Evolutionary conservation across 1,284 basidiomycete species (phyloP).

Genomic region (Tylopilus sp.): DNA sequence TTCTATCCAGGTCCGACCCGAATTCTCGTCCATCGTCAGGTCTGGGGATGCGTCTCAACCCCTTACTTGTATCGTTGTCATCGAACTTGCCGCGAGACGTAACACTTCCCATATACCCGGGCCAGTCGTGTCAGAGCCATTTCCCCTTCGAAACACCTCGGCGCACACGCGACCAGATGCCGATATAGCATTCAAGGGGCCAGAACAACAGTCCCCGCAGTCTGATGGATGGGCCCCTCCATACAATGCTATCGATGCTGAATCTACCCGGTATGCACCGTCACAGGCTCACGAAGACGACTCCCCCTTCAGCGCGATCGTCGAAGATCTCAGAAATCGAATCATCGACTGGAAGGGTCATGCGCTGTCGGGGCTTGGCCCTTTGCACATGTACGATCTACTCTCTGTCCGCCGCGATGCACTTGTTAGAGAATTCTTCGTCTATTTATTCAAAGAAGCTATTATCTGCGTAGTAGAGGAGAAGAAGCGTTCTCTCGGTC

Average conservation of each 20-base stretch:
- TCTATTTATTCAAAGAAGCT: conserved; percentile 95
- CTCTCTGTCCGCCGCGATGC: conserved; percentile 84
- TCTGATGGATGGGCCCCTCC: conserved; percentile 34
- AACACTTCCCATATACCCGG: conserved; percentile 53
- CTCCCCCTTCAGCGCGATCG: conserved; percentile 74
- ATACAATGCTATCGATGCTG: conserved; percentile 21
- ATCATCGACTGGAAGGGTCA: conserved; percentile 95
- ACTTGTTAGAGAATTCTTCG: conserved; percentile 86
- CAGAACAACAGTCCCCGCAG: conserved; percentile 30
- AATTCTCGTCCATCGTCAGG: conserved; percentile 79
- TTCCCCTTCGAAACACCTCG: conserved; percentile 32
- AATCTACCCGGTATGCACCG: conserved; percentile 25
- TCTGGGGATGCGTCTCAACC: conserved; percentile 71
- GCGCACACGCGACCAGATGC: conserved; percentile 34
- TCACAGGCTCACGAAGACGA: conserved; percentile 45
- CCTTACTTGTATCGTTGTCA: conserved; percentile 84
- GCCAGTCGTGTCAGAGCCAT: conserved; percentile 49
- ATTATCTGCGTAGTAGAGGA: conserved; percentile 96
- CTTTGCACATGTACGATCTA: conserved; percentile 87
- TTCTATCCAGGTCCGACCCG: conserved; percentile 83
- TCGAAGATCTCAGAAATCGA: conserved; percentile 81
- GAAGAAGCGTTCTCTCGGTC: conserved; percentile 74
- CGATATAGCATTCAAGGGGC: conserved; percentile 18
- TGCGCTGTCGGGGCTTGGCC: conserved; percentile 81
- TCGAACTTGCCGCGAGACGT: conserved; percentile 81